Evolutionary conservation across 1,284 basidiomycete species (phyloP), one percentile per base, ranked within the genome.

Genomic region (Leccinum proximum): DNA sequence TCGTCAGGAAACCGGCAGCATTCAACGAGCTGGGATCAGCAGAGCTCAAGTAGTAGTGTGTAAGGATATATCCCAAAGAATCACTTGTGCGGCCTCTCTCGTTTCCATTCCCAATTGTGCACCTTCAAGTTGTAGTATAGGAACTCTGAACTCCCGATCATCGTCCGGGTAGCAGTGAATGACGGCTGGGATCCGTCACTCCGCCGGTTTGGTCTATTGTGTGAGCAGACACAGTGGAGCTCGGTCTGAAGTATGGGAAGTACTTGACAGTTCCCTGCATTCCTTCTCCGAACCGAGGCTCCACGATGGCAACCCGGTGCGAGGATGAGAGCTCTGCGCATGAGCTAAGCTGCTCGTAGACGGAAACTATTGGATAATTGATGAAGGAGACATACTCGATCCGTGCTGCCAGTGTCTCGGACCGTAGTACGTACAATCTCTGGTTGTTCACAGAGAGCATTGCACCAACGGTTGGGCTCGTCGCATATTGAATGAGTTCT

Each of bases 1-100:
- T n/a, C n/a, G n/a, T n/a, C n/a, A n/a, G n/a, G n/a, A n/a, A n/a
- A n/a, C n/a, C n/a, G n/a, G n/a, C n/a, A n/a, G n/a, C n/a, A n/a
- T n/a, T n/a, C n/a, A n/a, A n/a, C n/a, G n/a, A n/a, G n/a, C n/a
- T n/a, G n/a, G n/a, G n/a, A n/a, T n/a, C n/a, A n/a, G n/a, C n/a
- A n/a, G n/a, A n/a, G n/a, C n/a, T n/a, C n/a, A n/a, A n/a, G n/a
- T n/a, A n/a, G n/a, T n/a, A n/a, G n/a, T n/a, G n/a, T n/a, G n/a
- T n/a, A n/a, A n/a, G 97, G 97, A 78, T 99, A 97, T 14, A 99
- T 89, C 96, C 97, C 99, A 84, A 99, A 98, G 89, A 97, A 99
- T 48, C 97, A 86, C 76, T 88, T 90, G 79, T 99, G 97, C 62
- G 96, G 83, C 75, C 89, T 91, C 76, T 96, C 93, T 35, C 93